Conservation (phyloP, 2,329 filamentous ascomycete genomes). For the Pseudogymnoascus sp. region DNA sequence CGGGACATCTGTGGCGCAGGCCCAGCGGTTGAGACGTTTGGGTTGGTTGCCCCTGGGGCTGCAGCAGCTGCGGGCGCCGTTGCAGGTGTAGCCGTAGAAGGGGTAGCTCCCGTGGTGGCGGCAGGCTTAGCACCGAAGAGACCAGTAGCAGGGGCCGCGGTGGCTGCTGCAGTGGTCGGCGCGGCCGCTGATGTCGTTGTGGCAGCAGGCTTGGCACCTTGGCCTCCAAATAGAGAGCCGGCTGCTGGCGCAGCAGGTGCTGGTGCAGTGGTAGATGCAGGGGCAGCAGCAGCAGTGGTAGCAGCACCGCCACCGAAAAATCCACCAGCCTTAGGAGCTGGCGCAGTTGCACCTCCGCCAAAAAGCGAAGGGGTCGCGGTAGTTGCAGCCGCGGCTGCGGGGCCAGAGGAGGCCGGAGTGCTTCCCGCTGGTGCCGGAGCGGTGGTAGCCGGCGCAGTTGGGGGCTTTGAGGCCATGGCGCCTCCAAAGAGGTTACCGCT, state of each 20-base stretch:
- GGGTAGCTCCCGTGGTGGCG: conserved; percentile 18
- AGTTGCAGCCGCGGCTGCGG: neutral
- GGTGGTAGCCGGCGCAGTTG: neutral
- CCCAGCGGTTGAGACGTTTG: conserved; percentile 71
- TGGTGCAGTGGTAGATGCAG: conserved; percentile 15
- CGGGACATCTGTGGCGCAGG: conserved; percentile 80
- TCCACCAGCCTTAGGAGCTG: conserved; percentile 1
- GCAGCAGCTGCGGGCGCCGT: conserved; percentile 14
- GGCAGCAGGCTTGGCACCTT: conserved; percentile 12
- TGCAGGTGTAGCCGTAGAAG: conserved; percentile 24
- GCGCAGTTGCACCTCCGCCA: conserved; percentile 5
- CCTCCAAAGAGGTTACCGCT: conserved; percentile 10
- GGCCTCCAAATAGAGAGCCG: conserved; percentile 15
- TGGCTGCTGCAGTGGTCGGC: neutral
- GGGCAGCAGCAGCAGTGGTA: conserved; percentile 23
- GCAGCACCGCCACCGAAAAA: conserved; percentile 7
- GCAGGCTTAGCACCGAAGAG: conserved; percentile 29
- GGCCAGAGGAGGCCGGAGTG: conserved; percentile 11
- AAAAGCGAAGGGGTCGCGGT: conserved; percentile 12
- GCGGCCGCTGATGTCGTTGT: conserved; percentile 21
- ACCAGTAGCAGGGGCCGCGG: conserved; percentile 12
- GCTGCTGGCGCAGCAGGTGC: conserved; percentile 20
- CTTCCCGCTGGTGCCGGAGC: neutral
- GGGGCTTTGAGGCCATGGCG: neutral
- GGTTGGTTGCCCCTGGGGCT: conserved; percentile 18